Conservation (phyloP, 805 yeast genomes). For the Suhomyces sp. region DNA sequence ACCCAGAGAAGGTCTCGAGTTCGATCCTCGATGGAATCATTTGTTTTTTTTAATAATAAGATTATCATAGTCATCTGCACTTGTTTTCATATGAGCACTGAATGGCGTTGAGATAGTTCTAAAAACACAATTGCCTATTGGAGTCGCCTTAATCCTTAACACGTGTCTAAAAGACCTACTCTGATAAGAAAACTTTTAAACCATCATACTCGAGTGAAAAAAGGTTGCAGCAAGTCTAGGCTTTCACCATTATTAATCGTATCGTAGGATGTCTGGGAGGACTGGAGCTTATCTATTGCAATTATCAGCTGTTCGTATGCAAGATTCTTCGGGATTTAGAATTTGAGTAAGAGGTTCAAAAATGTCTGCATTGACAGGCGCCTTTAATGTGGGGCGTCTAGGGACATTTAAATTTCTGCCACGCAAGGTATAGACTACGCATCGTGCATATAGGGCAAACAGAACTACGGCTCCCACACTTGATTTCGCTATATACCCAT, state of each 20-base stretch:
- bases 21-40: conserved; percentile 17
- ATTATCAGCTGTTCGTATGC: not conserved
- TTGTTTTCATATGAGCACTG: not conserved
- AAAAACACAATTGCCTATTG: too few relatives aligned
- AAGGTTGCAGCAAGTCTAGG: too few relatives aligned
- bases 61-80: not conserved
- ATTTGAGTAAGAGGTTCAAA: not conserved
- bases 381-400: not conserved
- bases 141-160: too few relatives aligned
- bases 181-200: too few relatives aligned
- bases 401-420: not conserved
- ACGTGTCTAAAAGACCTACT: too few relatives aligned
- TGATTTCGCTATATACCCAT: not conserved
- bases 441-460: not conserved
- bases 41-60: not conserved
- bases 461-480: not conserved
- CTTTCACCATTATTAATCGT: too few relatives aligned
- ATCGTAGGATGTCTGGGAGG: too few relatives aligned
- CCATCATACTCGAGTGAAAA: too few relatives aligned
- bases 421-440: not conserved
- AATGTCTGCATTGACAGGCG: not conserved
- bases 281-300: not conserved
- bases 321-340: not conserved
- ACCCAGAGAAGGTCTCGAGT: conserved; percentile 17
- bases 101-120: not conserved